A percentile compares a stretch with the other conserved stretches of the same genome.
Evolutionary conservation across 2,329 filamentous ascomycete genomes (phyloP).

Genomic region (Aspergillus proliferans): DNA sequence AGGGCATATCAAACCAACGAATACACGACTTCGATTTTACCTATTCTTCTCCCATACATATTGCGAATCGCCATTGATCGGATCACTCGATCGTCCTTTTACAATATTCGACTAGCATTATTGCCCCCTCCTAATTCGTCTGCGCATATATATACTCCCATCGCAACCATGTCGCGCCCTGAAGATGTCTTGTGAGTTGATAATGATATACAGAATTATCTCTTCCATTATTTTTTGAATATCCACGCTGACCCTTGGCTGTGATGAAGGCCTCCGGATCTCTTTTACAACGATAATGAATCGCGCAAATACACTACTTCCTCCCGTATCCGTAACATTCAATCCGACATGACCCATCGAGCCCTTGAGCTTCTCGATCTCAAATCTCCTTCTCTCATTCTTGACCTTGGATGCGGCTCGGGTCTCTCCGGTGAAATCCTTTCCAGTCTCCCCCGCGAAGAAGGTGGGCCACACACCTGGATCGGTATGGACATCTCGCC

Average conservation of each 20-base stretch:
- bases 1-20: too few relatives aligned
- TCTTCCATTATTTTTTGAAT: neutral
- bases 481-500: slow-evolving; percentile 94
- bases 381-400: slow-evolving; percentile 71
- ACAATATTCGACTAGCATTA: too few relatives aligned
- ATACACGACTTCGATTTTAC: too few relatives aligned
- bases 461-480: slow-evolving; percentile 87
- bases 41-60: too few relatives aligned
- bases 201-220: neutral
- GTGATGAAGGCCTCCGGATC: slow-evolving; percentile 72
- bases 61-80: too few relatives aligned
- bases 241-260: slow-evolving; percentile 5
- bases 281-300: slow-evolving; percentile 95
- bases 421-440: slow-evolving; percentile 93
- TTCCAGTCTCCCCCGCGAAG: slow-evolving; percentile 59
- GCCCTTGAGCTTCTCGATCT: slow-evolving; percentile 89
- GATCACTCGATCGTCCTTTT: too few relatives aligned
- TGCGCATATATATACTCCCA: neutral
- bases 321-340: slow-evolving; percentile 91
- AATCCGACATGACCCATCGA: slow-evolving; percentile 87
- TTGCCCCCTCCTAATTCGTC: neutral
- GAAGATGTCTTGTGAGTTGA: slow-evolving; percentile 78
- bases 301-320: slow-evolving; percentile 96
- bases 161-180: slow-evolving; percentile 78
- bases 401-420: slow-evolving; percentile 94